A percentile compares a stretch with the other conserved stretches of the same genome.
phyloP scores from a whole-genome alignment of 768 basidiomycete species.

The Daedaleopsis sinensis region DNA sequence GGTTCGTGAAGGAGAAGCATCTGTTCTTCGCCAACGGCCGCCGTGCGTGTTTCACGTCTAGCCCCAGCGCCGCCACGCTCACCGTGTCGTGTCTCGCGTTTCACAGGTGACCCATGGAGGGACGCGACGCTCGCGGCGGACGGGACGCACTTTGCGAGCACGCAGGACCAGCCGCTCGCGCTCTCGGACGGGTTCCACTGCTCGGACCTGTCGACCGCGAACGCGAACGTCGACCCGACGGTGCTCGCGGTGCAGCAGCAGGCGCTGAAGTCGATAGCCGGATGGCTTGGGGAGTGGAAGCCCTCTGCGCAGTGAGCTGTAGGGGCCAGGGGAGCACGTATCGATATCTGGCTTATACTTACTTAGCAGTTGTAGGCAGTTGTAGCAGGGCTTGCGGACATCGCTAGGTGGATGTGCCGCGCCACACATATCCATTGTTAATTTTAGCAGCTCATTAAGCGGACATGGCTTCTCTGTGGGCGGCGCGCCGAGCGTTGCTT shows the following conservation, averaged over 20 bases:
- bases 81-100: background rate
- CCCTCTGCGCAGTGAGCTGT: constrained; percentile 16
- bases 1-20: constrained; percentile 58
- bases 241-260: constrained; percentile 56
- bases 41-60: constrained; percentile 44
- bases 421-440: no score
- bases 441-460: no score
- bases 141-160: constrained; percentile 47
- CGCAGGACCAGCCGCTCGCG: constrained; percentile 56
- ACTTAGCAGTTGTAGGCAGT: background rate
- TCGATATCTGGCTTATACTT: background rate
- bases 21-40: constrained; percentile 73
- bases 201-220: constrained; percentile 53
- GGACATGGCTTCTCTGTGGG: no score
- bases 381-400: background rate
- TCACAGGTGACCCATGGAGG: constrained; percentile 73
- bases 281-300: constrained; percentile 51
- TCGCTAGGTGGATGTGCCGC: no score
- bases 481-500: no score
- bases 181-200: constrained; percentile 68
- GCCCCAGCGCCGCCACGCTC: background rate
- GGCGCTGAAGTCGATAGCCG: constrained; percentile 53
- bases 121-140: constrained; percentile 69
- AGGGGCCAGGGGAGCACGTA: background rate
- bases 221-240: constrained; percentile 50